These are phyloP conservation scores for Cladorrhinum sp. DNA, from an alignment of 2,329 filamentous ascomycete genomes.

Conservation along the genomic window DNA sequence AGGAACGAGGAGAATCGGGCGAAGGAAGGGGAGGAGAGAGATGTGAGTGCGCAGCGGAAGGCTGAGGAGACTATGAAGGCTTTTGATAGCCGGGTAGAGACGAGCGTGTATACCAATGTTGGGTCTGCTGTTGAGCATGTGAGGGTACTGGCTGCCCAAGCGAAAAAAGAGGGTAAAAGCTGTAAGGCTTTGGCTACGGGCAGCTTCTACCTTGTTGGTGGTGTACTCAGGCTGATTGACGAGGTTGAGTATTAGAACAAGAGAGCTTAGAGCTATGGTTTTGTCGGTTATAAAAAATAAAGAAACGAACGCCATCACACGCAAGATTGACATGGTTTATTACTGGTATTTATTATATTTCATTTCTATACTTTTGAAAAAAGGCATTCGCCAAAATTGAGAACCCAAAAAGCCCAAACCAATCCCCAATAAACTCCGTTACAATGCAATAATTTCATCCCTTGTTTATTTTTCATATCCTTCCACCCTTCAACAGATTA, in stretches of 20 bases:
- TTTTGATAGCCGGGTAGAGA: conserved; percentile 20
- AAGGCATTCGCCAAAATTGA: background rate
- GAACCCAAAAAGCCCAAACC: background rate
- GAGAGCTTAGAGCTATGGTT: too few species aligned
- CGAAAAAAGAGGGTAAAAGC: conserved; percentile 31
- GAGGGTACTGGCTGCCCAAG: conserved; percentile 12
- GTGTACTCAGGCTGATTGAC: conserved; percentile 22
- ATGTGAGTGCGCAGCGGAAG: conserved; percentile 59
- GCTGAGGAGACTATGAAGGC: conserved; percentile 17
- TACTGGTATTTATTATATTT: background rate
- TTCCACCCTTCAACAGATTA: background rate
- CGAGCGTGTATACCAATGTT: conserved; percentile 13
- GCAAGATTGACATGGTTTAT: too few species aligned
- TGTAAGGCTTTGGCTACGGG: conserved; percentile 48
- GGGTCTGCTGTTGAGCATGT: conserved; percentile 9
- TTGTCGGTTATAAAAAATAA: too few species aligned
- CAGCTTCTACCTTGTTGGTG: conserved; percentile 62
- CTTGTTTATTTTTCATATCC: background rate
- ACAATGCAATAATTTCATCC: conserved; percentile 1
- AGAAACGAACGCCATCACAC: too few species aligned
- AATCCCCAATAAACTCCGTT: background rate
- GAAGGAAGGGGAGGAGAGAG: conserved; percentile 19
- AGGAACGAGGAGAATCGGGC: conserved; percentile 52
- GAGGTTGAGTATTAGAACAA: conserved; percentile 21
- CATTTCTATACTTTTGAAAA: background rate